Base-by-base conservation (phyloP, 495 filamentous ascomycete species). In the Lichenothelia convexa region DNA sequence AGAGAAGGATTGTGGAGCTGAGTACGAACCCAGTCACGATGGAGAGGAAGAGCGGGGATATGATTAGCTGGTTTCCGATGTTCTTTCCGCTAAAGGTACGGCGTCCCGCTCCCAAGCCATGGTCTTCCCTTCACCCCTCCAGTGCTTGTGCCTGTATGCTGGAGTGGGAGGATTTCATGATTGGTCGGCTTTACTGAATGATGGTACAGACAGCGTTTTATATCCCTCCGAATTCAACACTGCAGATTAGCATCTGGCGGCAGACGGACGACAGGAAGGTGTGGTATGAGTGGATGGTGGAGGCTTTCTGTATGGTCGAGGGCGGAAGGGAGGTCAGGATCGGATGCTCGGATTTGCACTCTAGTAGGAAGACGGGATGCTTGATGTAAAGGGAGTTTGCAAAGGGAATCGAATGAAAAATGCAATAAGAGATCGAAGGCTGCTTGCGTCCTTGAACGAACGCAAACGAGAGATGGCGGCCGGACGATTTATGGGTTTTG, bases 1-100 rank as follows among this genome's bases (percentile, higher is more conserved):
- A 37, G 1, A 45, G 18, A 2, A 23, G 47, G 3, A 73, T 69
- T 39, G 67, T 94, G 4, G 89, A 94, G 59, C 59, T 99, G 27
- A 91, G 82, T 42, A 99, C 81, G 13, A 77, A 91, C 54, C 89
- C 91, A 5, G 80, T 91, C 36, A 85, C 75, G 27, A 94, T 94
- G 62, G 80, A 85, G 33, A 63, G 62, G 34, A 94, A 95, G 68
- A 93, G 84, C 58, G 74, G 77, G 46, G 79, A 83, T 44, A 95
- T 95, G 89, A 89, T 93, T 39, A 87, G 80, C 46, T 99, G 89
- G 89, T 99, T 99, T 56, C 89, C 89, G 6, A 94, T 95, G 9
- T 94, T 80, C 61, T 99, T 99, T 48, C 89, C 89, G 5, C 54
- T 99, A 7, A 93, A 93, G 75, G 87, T 91, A 66, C 42, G 61